Evolutionary conservation across 371 early-diverging fungal genomes (phyloP).

Genomic region (Apophysomyces trapeziformis): DNA sequence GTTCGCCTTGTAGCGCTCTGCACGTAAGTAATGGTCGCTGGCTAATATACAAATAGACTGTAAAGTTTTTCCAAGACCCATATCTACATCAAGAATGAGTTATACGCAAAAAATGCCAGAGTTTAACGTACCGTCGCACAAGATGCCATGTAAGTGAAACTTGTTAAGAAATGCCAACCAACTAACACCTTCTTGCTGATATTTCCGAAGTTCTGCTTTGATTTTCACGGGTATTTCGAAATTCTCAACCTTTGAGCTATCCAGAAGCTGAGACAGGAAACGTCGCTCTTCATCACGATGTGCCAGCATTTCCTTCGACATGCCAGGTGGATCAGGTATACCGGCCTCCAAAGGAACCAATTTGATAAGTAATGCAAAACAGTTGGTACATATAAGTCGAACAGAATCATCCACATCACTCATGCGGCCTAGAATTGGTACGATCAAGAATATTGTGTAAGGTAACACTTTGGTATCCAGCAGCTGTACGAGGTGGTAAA

Average conservation of each 20-base stretch:
- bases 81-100: constrained; percentile 60
- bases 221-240: constrained; percentile 89
- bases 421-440: constrained; percentile 98
- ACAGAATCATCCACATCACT: constrained; percentile 91
- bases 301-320: constrained; percentile 77
- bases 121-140: constrained; percentile 88
- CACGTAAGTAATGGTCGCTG: constrained; percentile 81
- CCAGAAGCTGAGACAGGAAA: constrained; percentile 92
- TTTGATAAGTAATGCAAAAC: constrained; percentile 94
- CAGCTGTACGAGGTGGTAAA: constrained; percentile 68
- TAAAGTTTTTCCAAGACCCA: constrained; percentile 99
- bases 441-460: constrained; percentile 94
- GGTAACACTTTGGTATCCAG: constrained; percentile 83
- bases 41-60: constrained; percentile 97
- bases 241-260: constrained; percentile 83
- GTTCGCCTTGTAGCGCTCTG: constrained; percentile 63
- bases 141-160: constrained; percentile 95
- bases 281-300: constrained; percentile 85
- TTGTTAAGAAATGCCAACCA: constrained; percentile 98
- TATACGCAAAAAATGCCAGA: neutral
- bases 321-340: constrained; percentile 89
- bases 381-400: constrained; percentile 86
- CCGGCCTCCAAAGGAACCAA: constrained; percentile 92
- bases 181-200: constrained; percentile 98
- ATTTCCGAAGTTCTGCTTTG: constrained; percentile 90